These are phyloP conservation scores for Acacia pycnantha DNA, from an alignment of 331 rosid genomes.

Conservation along the genomic window DNA sequence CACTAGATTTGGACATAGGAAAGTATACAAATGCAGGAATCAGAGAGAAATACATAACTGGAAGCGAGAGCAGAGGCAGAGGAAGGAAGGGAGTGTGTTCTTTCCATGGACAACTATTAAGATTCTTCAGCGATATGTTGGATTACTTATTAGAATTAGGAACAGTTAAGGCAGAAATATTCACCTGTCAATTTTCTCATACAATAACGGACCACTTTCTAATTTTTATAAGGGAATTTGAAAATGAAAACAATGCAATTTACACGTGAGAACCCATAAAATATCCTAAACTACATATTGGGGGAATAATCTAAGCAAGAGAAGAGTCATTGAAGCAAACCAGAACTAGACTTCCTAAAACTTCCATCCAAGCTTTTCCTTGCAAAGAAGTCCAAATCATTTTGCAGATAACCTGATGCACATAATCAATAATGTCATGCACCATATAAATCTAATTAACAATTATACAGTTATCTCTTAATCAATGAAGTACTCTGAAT, in stretches of 20 bases:
- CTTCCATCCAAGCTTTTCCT: slow-evolving; percentile 70
- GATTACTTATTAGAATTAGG: background rate
- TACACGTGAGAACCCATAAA: background rate
- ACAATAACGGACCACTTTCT: slow-evolving; percentile 6
- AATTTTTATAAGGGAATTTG: slow-evolving; percentile 3
- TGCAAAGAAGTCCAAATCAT: slow-evolving; percentile 59
- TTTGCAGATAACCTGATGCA: slow-evolving; percentile 54
- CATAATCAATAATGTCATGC: slow-evolving; percentile 13
- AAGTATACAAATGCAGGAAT: too few species aligned
- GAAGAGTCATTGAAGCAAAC: slow-evolving; percentile 35
- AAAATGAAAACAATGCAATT: slow-evolving; percentile 8
- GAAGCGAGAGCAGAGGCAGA: too few species aligned
- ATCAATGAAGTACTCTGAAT: background rate
- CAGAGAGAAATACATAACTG: too few species aligned
- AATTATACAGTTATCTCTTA: background rate
- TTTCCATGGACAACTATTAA: background rate
- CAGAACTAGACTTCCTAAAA: slow-evolving; percentile 67
- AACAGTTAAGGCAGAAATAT: slow-evolving; percentile 11
- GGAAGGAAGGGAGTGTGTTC: too few species aligned
- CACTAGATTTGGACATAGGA: too few species aligned
- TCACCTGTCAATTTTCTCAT: background rate
- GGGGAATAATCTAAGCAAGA: slow-evolving; percentile 19
- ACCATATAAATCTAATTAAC: slow-evolving; percentile 24
- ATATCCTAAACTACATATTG: background rate
- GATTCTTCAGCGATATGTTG: slow-evolving; percentile 4